Percentiles rank a stretch among this genome's conserved stretches.
These are phyloP conservation scores for Aspergillus ibericus DNA, from an alignment of 2,329 filamentous ascomycete genomes.

Conservation along the genomic window DNA sequence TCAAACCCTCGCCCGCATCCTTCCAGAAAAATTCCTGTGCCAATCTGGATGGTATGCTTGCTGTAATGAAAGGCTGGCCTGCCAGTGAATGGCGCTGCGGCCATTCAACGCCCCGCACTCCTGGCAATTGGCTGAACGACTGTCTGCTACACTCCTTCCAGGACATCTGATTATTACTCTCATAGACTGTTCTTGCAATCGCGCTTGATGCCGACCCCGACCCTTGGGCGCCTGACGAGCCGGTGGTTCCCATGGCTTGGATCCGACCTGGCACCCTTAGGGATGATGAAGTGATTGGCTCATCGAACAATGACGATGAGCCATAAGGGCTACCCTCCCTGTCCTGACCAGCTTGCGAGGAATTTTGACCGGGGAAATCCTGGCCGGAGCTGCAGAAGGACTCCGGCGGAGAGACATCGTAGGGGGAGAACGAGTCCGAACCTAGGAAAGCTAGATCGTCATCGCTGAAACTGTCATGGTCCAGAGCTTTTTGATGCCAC, in stretches of 20 bases:
- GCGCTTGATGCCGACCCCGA: background rate
- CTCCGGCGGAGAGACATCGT: background rate
- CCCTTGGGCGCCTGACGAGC: background rate
- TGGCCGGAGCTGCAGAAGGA: slow-evolving; percentile 5
- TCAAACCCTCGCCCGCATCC: background rate
- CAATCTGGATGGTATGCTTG: background rate
- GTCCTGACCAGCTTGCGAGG: background rate
- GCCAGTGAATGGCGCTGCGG: background rate
- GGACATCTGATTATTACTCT: background rate
- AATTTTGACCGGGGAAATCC: background rate
- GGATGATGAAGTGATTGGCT: background rate
- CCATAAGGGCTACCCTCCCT: background rate
- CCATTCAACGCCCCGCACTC: background rate
- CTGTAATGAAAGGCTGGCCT: background rate
- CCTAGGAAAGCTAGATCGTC: slow-evolving; percentile 8
- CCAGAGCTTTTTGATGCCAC: slow-evolving; percentile 18
- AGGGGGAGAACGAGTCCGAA: slow-evolving; percentile 3
- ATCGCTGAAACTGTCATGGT: slow-evolving; percentile 8
- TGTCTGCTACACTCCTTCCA: background rate
- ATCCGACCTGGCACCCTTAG: background rate
- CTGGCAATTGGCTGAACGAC: background rate
- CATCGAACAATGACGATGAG: background rate
- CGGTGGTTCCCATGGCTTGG: background rate
- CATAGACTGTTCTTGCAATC: background rate
- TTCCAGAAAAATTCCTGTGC: background rate